Evolutionary conservation across 1,284 basidiomycete species (phyloP), one percentile per base, ranked within the genome.

Genomic region (Pascua sp.): DNA sequence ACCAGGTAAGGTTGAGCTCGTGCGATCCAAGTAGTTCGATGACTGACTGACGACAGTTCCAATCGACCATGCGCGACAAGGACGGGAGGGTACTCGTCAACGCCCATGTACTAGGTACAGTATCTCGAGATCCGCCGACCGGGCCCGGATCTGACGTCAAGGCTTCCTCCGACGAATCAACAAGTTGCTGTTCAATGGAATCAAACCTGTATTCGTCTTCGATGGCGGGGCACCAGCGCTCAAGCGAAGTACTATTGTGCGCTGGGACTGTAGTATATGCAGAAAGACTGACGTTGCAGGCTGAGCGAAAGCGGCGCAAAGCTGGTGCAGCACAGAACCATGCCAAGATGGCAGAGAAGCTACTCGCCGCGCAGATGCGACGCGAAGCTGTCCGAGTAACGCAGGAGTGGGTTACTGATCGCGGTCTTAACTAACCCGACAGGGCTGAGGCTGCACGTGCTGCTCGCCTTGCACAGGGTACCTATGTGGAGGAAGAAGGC

Each of bases 41-140:
- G 24, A 32, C 24, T 7, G 4, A 4, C 44, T 60, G 17, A 56
- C 17, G 0, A 16, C 88, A 97, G 78, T 97, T 97, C 70, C 93
- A 96, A 79, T 94, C 94, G 42, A 98, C 96, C 2, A 98, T 98
- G 94, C 86, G 96, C 36, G 94, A 96, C 78, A 95, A 92, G 71
- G 91, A 98, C 59, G 96, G 96, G 13, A 84, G 87, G 24, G 91
- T 85, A 11, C 80, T 99, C 42, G 84, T 89, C 57, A 98, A 98
- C 69, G 94, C 95, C 0, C 96, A 98, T 78, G 86, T 99, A 24
- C 80, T 98, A 48, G 95, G 95, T 77, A 36, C 8, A n/a, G 18
- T 12, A 12, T n/a, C 46, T 18, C 24, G 24, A 32, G 24, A 32
- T 32, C 24, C 7, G 24, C 24, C 24, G 24, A 32, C 24, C 24